phyloP scores from a whole-genome alignment of 2,329 filamentous ascomycete genomes.

The Fusarium tupiense region DNA sequence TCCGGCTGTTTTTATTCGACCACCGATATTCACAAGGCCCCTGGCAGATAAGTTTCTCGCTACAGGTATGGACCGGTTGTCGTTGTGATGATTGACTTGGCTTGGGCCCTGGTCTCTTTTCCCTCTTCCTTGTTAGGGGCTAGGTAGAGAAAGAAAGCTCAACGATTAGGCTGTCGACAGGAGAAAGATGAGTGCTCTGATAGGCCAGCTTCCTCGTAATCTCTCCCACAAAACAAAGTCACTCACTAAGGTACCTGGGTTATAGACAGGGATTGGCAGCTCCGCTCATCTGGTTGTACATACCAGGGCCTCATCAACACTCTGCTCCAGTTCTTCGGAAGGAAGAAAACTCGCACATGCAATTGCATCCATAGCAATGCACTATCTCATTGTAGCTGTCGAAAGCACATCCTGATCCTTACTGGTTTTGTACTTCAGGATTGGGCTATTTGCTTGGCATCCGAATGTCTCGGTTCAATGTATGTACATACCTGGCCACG shows the following conservation, averaged over 20 bases:
- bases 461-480: background rate
- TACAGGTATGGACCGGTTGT: background rate
- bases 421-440: background rate
- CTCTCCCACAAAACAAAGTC: background rate
- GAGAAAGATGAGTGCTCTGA: background rate
- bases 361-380: background rate
- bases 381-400: background rate
- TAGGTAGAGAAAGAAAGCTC: background rate
- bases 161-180: background rate
- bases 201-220: conserved; percentile 8
- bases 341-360: background rate
- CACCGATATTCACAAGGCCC: background rate
- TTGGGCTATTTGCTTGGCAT: background rate
- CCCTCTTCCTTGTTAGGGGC: background rate
- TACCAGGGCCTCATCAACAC: conserved; percentile 10
- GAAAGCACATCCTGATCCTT: background rate
- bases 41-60: background rate
- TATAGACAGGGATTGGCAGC: conserved; percentile 5
- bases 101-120: background rate
- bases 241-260: background rate
- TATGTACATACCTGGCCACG: background rate
- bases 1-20: background rate
- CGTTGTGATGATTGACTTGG: background rate
- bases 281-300: background rate
- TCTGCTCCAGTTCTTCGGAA: background rate